A percentile compares a stretch with the other conserved stretches of the same genome.
phyloP scores from a whole-genome alignment of 2,329 filamentous ascomycete genomes.

The Claviceps maximensis region DNA sequence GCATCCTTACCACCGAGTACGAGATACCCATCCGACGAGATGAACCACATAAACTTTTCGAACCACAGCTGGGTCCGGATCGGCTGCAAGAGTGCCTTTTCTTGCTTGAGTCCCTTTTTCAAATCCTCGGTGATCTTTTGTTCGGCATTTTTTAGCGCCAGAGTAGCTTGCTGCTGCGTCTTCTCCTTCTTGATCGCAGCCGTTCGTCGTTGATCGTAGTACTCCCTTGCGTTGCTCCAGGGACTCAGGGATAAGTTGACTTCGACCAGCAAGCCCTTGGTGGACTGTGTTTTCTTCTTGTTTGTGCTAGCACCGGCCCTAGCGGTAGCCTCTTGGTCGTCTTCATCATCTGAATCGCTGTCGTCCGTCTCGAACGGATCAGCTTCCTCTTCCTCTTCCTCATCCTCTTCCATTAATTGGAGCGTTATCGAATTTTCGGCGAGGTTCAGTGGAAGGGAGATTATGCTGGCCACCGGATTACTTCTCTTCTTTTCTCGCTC shows the following conservation, averaged over 20 bases:
- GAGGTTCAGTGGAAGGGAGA: slow-evolving; percentile 76
- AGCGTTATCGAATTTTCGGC: slow-evolving; percentile 83
- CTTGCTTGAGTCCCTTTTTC: slow-evolving; percentile 78
- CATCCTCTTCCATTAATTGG: slow-evolving; percentile 56
- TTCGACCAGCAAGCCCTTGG: slow-evolving; percentile 58
- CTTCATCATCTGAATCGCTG: slow-evolving; percentile 30
- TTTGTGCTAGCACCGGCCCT: slow-evolving; percentile 9
- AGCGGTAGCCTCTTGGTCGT: slow-evolving; percentile 13
- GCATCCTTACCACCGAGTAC: slow-evolving; percentile 81
- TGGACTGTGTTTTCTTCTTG: slow-evolving; percentile 28
- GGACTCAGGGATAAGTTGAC: slow-evolving; percentile 71
- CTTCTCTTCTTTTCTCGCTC: slow-evolving; percentile 69
- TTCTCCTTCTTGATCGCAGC: slow-evolving; percentile 81
- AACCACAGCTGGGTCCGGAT: slow-evolving; percentile 86
- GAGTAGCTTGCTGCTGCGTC: slow-evolving; percentile 66
- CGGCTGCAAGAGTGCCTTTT: slow-evolving; percentile 74
- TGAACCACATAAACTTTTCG: slow-evolving; percentile 92
- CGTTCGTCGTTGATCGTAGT: slow-evolving; percentile 77
- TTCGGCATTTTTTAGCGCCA: slow-evolving; percentile 79
- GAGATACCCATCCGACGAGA: slow-evolving; percentile 89
- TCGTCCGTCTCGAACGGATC: slow-evolving; percentile 55
- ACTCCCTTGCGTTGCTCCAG: slow-evolving; percentile 81
- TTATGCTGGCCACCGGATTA: slow-evolving; percentile 78
- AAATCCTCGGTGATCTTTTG: slow-evolving; percentile 77
- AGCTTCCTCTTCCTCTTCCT: slow-evolving; percentile 46